Evolutionary conservation across 2,329 filamentous ascomycete species (phyloP).

Genomic region (Neofusicoccum cordaticola): DNA sequence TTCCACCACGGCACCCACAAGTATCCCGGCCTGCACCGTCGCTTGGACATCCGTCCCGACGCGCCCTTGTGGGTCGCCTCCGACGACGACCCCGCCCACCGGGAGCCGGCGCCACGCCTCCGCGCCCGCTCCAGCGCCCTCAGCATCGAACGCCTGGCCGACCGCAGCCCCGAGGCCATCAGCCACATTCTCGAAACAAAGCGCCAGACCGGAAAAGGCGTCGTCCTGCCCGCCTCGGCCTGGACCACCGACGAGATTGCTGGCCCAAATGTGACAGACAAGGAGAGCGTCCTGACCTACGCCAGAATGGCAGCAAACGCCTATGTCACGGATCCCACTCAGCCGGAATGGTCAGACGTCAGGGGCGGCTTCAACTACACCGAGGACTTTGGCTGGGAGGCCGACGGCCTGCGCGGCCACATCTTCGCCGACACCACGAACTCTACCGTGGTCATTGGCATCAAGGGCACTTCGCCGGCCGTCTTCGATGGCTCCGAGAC

Average conservation of each 20-base stretch:
- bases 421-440: constrained; percentile 86
- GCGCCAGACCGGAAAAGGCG: constrained; percentile 64
- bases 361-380: constrained; percentile 78
- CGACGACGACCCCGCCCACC: constrained; percentile 48
- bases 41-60: constrained; percentile 65
- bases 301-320: constrained; percentile 88
- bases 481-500: constrained; percentile 97
- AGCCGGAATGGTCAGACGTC: constrained; percentile 71
- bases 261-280: constrained; percentile 81
- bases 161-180: constrained; percentile 72
- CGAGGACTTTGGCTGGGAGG: constrained; percentile 87
- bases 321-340: constrained; percentile 71
- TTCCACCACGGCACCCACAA: constrained; percentile 81
- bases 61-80: constrained; percentile 62
- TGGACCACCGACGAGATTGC: constrained; percentile 80
- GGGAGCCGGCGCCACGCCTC: constrained; percentile 46
- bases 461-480: constrained; percentile 83
- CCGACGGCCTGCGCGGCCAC: constrained; percentile 84
- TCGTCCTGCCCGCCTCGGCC: constrained; percentile 59
- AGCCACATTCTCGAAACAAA: constrained; percentile 75
- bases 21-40: constrained; percentile 74
- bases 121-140: constrained; percentile 60
- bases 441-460: constrained; percentile 80
- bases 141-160: constrained; percentile 76
- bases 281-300: constrained; percentile 76